Conservation (phyloP, 2,329 filamentous ascomycete species). For the Pseudocercospora vitis region DNA sequence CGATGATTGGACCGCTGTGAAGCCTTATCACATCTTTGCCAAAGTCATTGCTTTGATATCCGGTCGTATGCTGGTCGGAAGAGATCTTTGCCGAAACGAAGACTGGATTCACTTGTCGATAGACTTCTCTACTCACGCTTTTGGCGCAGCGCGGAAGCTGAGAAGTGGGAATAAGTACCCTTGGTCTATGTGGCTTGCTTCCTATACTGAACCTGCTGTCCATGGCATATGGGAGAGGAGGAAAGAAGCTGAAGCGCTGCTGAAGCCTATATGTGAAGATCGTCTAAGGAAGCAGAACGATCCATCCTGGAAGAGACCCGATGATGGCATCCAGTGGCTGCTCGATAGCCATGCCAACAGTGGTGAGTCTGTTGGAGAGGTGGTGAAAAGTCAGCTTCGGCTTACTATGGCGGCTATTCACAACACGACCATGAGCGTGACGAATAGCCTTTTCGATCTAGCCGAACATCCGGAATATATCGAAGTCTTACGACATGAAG, state of each 20-base stretch:
- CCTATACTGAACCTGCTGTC: conserved; percentile 14
- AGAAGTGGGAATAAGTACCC: conserved; percentile 17
- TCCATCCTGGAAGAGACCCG: conserved; percentile 10
- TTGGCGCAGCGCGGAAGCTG: conserved; percentile 16
- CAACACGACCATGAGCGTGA: conserved; percentile 20
- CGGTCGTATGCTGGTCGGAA: conserved; percentile 18
- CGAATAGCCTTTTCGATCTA: conserved; percentile 20
- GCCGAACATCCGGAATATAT: conserved; percentile 16
- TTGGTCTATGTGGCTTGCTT: conserved; percentile 17
- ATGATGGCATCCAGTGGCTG: conserved; percentile 22
- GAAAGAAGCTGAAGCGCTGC: conserved; percentile 15
- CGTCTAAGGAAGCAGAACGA: conserved; percentile 4
- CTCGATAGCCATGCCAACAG: conserved; percentile 15
- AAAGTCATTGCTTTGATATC: conserved; percentile 18
- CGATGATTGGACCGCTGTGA: conserved; percentile 14
- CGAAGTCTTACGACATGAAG: conserved; percentile 13
- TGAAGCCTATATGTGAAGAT: conserved; percentile 16
- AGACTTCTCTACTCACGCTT: conserved; percentile 18
- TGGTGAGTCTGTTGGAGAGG: conserved; percentile 14
- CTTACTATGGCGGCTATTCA: conserved; percentile 23
- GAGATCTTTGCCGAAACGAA: conserved; percentile 16
- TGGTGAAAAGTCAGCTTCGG: conserved; percentile 15
- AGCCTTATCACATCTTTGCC: conserved; percentile 17
- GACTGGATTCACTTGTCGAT: conserved; percentile 17
- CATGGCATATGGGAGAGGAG: conserved; percentile 12